Evolutionary conservation across 106 monocot genomes (phyloP).

Genomic region (Iris macrosiphon): DNA sequence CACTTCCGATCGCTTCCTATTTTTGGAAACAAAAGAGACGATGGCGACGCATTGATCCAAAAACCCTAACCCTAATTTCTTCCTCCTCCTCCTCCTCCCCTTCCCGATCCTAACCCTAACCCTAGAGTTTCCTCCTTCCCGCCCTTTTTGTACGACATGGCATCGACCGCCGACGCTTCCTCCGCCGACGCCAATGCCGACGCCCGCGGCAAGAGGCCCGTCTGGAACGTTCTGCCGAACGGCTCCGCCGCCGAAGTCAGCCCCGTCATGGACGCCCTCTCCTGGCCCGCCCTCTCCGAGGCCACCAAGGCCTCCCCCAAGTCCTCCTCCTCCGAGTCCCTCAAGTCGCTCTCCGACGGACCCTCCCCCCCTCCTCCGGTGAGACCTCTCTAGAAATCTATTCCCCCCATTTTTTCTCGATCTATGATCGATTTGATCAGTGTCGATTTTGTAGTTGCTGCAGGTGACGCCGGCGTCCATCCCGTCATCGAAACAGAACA

Average conservation of each 20-base stretch:
- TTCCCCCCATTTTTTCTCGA: neutral
- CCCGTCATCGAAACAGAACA: constrained; percentile 8
- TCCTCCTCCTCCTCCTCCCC: neutral
- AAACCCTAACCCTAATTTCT: no score
- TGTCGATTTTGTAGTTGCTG: neutral
- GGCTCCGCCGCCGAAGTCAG: constrained; percentile 20
- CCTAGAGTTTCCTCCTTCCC: neutral
- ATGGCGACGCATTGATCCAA: no score
- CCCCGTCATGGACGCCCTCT: constrained; percentile 47
- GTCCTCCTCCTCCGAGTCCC: constrained; percentile 23
- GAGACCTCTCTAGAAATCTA: neutral
- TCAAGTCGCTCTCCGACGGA: constrained; percentile 26
- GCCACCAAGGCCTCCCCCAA: constrained; percentile 35
- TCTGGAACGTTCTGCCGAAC: constrained; percentile 43
- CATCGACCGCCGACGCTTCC: constrained; percentile 3
- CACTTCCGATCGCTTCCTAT: no score
- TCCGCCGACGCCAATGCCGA: neutral
- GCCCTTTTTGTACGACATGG: neutral
- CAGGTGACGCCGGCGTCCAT: constrained; percentile 14
- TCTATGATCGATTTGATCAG: neutral
- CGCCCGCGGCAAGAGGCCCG: constrained; percentile 36
- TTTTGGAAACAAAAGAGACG: no score
- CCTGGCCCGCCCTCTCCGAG: constrained; percentile 78
- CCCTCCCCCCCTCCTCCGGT: constrained; percentile 18
- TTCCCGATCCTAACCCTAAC: constrained; percentile 7